Base-by-base conservation (phyloP, 1,284 basidiomycete species). In the Pseudozyma thailandica region DNA sequence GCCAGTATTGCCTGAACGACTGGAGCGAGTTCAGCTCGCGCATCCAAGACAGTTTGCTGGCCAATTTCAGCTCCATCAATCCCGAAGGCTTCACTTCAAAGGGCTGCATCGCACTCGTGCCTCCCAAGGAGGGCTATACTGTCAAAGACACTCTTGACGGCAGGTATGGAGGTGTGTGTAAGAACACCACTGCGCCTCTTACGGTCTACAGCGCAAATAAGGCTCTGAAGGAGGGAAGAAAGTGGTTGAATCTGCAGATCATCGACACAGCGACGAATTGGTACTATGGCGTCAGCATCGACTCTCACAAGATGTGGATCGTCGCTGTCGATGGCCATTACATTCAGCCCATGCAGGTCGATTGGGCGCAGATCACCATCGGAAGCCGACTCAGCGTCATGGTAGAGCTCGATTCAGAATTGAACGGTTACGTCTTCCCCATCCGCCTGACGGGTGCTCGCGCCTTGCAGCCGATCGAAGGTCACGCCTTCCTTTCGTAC, bases 61-160 rank as follows among this genome's bases (percentile, higher is more conserved):
- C 41, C 25, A 68, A 71, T 43, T 69, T 69, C n/a, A 68, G 49
- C 47, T 50, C 58, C 15, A 64, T 42, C 50, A 71, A 71, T 33
- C 66, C 66, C 1, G 44, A 55, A 1, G 68, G 72, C 26, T 31
- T 59, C 49, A 71, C 72, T 15, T 68, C 68, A 20, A 74, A 74
- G 37, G 72, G 71, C 12, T 74, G 72, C 56, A 56, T 74, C 48
- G 71, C 72, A 35, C 59, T 74, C 26, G 72, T 74, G 4, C 59
- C 66, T 3, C 46, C 72, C 12, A 71, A 74, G 35, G 13, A 27
- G 6, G 72, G 72, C 13, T 74, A 59, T 25, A 55, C 59, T 13
- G 58, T 65, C 30, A 66, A 60, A 35, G 56, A 30, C n/a, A 52
- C 49, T 5, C 63, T 74, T 33, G 72, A 74, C 31, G 30, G 31